Conservation (phyloP, 441 rosid genomes). For the Aquilaria agallochum region DNA sequence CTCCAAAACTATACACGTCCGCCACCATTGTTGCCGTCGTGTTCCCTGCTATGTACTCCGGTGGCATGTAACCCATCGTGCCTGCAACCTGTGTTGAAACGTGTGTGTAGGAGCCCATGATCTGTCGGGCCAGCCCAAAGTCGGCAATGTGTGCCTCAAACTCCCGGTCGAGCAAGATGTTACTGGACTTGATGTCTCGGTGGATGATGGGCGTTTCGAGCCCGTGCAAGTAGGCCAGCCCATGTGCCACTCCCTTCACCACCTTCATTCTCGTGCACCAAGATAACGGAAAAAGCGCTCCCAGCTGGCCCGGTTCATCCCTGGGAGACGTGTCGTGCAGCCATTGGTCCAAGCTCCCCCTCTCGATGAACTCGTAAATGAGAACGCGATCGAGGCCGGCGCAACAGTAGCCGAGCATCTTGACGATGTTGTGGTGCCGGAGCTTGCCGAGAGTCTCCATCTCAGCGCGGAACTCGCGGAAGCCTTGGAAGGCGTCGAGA, state of each 20-base stretch:
- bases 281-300: conserved; percentile 23
- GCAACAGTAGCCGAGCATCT: conserved; percentile 70
- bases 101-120: conserved; percentile 50
- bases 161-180: conserved; percentile 48
- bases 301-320: not conserved
- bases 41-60: conserved; percentile 77
- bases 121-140: conserved; percentile 70
- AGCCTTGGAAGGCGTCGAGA: conserved; percentile 78
- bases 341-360: conserved; percentile 79
- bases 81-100: conserved; percentile 93
- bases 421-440: conserved; percentile 62
- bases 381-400: conserved; percentile 62
- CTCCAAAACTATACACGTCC: conserved; percentile 81
- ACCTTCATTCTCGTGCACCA: conserved; percentile 58
- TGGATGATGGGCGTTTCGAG: conserved; percentile 75
- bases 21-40: conserved; percentile 58
- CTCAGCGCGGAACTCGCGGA: conserved; percentile 84
- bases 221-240: conserved; percentile 68
- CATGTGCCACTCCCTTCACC: conserved; percentile 59
- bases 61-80: conserved; percentile 97
- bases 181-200: conserved; percentile 82
- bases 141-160: conserved; percentile 76
- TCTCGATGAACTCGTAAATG: conserved; percentile 74
- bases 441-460: conserved; percentile 74
- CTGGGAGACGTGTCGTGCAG: conserved; percentile 40